phyloP scores from a whole-genome alignment of 2,329 filamentous ascomycete genomes.

The Talaromyces amestolkiae region DNA sequence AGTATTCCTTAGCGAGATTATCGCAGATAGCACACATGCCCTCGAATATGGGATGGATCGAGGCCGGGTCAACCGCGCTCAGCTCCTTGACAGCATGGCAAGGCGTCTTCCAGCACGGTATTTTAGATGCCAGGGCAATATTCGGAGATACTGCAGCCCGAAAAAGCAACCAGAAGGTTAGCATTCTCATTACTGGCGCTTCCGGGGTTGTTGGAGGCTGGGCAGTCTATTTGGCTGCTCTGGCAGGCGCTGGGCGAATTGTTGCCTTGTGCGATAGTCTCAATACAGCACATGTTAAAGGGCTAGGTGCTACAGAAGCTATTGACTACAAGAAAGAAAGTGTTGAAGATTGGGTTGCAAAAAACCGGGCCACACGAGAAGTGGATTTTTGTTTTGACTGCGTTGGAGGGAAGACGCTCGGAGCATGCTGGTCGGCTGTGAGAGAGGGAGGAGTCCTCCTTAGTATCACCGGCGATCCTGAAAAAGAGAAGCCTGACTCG shows the following conservation, averaged over 20 bases:
- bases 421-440: slow-evolving; percentile 10
- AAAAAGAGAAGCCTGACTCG: slow-evolving; percentile 1
- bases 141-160: slow-evolving; percentile 5
- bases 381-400: slow-evolving; percentile 12
- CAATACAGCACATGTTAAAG: slow-evolving; percentile 7
- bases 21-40: slow-evolving; percentile 12
- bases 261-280: background rate
- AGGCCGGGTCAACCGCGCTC: slow-evolving; percentile 13
- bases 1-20: slow-evolving; percentile 11
- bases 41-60: slow-evolving; percentile 9
- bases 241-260: slow-evolving; percentile 12
- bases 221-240: slow-evolving; percentile 12
- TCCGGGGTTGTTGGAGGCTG: slow-evolving; percentile 11
- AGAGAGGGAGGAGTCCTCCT: slow-evolving; percentile 13
- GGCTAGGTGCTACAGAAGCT: slow-evolving; percentile 9
- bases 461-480: slow-evolving; percentile 12
- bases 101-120: slow-evolving; percentile 12
- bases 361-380: background rate
- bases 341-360: slow-evolving; percentile 10
- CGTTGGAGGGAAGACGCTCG: slow-evolving; percentile 13
- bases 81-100: slow-evolving; percentile 17
- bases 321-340: slow-evolving; percentile 12
- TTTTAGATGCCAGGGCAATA: slow-evolving; percentile 7
- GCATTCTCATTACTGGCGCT: slow-evolving; percentile 13
- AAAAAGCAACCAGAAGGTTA: background rate